Conservation (phyloP, 1,284 basidiomycete species). For the Irpex sp. region DNA sequence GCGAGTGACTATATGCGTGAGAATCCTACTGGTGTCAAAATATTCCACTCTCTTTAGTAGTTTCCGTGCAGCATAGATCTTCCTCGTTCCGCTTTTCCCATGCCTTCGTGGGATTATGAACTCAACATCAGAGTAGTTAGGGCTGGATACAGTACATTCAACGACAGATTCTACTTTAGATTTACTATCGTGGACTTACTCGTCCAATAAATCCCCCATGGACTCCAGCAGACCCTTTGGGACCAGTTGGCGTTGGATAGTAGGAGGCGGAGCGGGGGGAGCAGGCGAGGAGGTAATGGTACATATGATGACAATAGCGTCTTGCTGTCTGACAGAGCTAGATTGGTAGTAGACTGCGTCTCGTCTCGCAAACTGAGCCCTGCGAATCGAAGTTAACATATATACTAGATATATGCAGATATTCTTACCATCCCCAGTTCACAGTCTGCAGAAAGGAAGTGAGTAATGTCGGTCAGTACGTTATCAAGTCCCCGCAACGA, state of each 20-base stretch:
- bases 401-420: constrained; percentile 42
- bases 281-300: constrained; percentile 71
- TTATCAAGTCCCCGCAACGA: constrained; percentile 3
- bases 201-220: constrained; percentile 73
- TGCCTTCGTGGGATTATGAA: constrained; percentile 62
- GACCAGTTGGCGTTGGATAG: constrained; percentile 48
- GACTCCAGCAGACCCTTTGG: constrained; percentile 64
- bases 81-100: constrained; percentile 33
- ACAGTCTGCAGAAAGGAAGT: constrained; percentile 4
- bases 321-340: constrained; percentile 48
- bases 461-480: background rate
- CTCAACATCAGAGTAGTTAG: constrained; percentile 78
- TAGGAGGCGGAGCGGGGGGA: constrained; percentile 44
- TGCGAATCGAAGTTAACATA: constrained; percentile 72
- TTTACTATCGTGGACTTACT: constrained; percentile 27
- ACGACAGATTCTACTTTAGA: background rate
- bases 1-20: background rate
- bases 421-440: constrained; percentile 12
- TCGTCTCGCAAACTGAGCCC: constrained; percentile 79
- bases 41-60: constrained; percentile 74
- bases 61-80: constrained; percentile 65
- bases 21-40: constrained; percentile 58
- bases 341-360: constrained; percentile 70
- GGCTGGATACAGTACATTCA: constrained; percentile 24
- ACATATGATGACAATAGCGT: constrained; percentile 76